Percentiles rank a stretch among this genome's conserved stretches.
These are phyloP conservation scores for Phytophthora constricta DNA, from an alignment of 352 stramenopile genomes.

Conservation along the genomic window DNA sequence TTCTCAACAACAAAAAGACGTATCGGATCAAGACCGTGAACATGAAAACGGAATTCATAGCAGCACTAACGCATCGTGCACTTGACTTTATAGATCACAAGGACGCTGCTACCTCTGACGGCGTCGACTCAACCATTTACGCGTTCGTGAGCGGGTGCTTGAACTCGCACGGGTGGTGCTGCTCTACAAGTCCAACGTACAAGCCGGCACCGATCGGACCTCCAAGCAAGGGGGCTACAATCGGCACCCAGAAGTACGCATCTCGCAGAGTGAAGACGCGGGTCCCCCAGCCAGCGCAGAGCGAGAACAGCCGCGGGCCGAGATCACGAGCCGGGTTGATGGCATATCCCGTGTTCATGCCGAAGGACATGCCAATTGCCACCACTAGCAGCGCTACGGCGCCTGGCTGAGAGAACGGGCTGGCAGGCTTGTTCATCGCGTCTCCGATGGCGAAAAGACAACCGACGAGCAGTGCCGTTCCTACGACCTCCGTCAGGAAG, in stretches of 20 bases:
- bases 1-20: no score
- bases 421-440: conserved; percentile 59
- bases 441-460: conserved; percentile 67
- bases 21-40: neutral
- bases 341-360: conserved; percentile 74
- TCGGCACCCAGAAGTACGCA: conserved; percentile 68
- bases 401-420: conserved; percentile 43
- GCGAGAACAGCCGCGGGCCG: conserved; percentile 48
- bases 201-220: conserved; percentile 38
- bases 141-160: conserved; percentile 23
- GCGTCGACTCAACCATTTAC: neutral
- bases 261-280: conserved; percentile 44
- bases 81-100: conserved; percentile 26
- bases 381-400: conserved; percentile 57
- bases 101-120: neutral
- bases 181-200: conserved; percentile 43
- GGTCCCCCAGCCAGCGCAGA: conserved; percentile 45
- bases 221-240: conserved; percentile 46
- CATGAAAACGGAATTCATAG: neutral
- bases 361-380: conserved; percentile 71
- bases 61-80: conserved; percentile 15
- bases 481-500: conserved; percentile 71
- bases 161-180: conserved; percentile 41
- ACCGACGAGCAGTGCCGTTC: conserved; percentile 56
- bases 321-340: conserved; percentile 69